Evolutionary conservation across 1,139 yeast species (phyloP).

Genomic region (Suhomyces choctaworum): DNA sequence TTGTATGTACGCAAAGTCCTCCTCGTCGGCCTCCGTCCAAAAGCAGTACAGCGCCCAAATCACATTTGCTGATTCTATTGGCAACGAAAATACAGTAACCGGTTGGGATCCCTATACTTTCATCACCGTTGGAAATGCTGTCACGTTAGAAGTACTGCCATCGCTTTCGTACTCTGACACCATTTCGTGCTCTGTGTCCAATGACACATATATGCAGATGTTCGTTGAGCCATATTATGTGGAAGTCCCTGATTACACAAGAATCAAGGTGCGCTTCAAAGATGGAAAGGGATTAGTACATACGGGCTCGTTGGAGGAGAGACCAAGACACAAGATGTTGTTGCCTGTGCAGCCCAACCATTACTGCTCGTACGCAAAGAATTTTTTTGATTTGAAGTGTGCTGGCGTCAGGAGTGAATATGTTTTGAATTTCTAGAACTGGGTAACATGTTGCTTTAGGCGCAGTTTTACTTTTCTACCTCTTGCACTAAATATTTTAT

Average conservation of each 20-base stretch:
- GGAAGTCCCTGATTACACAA: slow-evolving; percentile 15
- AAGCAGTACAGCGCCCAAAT: slow-evolving; percentile 6
- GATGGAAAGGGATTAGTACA: slow-evolving; percentile 1
- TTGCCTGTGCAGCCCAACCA: slow-evolving; percentile 6
- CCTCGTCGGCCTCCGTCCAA: slow-evolving; percentile 4
- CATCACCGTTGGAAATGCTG: neutral
- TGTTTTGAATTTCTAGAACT: slow-evolving; percentile 1
- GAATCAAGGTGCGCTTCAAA: slow-evolving; percentile 15
- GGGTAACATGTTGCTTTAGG: too few relatives aligned
- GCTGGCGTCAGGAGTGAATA: slow-evolving; percentile 3
- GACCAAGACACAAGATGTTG: slow-evolving; percentile 3
- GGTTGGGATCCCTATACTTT: neutral
- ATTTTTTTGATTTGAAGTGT: slow-evolving; percentile 6
- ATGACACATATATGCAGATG: slow-evolving; percentile 21
- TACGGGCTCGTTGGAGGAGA: slow-evolving; percentile 1
- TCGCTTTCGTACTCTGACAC: slow-evolving; percentile 13
- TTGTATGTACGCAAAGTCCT: slow-evolving; percentile 9
- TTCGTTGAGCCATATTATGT: slow-evolving; percentile 16
- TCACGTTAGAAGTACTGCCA: neutral
- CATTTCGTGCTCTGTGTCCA: slow-evolving; percentile 18
- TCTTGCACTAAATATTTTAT: too few relatives aligned
- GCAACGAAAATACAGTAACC: neutral
- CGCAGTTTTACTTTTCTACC: too few relatives aligned
- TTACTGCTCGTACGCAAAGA: slow-evolving; percentile 6
- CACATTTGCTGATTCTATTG: slow-evolving; percentile 1